Evolutionary conservation across 345 rosid genomes (phyloP), one percentile per base, ranked within the genome.

Genomic region (Brassica incana): DNA sequence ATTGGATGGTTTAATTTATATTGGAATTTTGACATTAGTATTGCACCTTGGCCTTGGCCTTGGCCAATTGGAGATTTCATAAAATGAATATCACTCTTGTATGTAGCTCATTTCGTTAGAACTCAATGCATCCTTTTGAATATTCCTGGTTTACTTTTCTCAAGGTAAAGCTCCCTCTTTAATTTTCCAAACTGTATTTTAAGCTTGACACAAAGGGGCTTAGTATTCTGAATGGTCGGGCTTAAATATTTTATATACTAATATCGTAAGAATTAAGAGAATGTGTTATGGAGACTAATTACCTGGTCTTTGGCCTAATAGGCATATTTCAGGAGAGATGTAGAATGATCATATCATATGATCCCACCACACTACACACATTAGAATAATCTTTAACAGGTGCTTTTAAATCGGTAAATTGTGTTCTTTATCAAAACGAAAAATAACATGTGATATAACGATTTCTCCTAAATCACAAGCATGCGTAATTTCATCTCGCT

Each of bases 41-140:
- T 11, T 59, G 67, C 73, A 76, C 16, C 63, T 16, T 77, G 25
- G 25, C 0, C 63, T 16, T 77, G 38, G 38, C 60, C 14, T 77
- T 61, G 25, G 8, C 32, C 54, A 62, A 23, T 48, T 33, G 54
- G 23, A 43, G 60, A 76, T 10, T 0, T 58, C 14, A 16, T 56
- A 67, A 38, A 50, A 14, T 6, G 72, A 30, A 14, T 10, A 7
- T 4, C 35, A 25, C 15, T 10, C n/a, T 61, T 11, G 15, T 11
- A 15, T 58, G 30, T 40, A 56, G 67, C 38, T 61, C 15, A 30
- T 15, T 36, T 67, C 25, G 38, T 9, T 25, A 66, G 52, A 30
- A 60, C 36, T 69, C 64, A 45, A 0, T 61, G 27, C 38, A 77
- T 69, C 12, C 50, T 63, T 50, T 2, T 32, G 15, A 76, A 76